Evolutionary conservation across 2,329 filamentous ascomycete genomes (phyloP).

Genomic region (Fusarium sp.): DNA sequence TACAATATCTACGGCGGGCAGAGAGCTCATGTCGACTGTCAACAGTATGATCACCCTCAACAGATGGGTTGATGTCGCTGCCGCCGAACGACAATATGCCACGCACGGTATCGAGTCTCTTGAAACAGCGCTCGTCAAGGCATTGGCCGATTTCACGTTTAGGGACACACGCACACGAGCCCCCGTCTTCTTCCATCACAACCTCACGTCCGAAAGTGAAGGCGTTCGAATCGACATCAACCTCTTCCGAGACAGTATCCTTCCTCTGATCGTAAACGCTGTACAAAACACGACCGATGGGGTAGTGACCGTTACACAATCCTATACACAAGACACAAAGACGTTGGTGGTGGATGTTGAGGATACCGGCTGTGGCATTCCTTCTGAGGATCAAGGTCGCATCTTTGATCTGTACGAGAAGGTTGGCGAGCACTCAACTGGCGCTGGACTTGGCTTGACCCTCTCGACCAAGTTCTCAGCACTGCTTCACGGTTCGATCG

Average conservation of each 20-base stretch:
- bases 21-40: constrained; percentile 55
- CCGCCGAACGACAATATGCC: constrained; percentile 44
- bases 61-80: constrained; percentile 50
- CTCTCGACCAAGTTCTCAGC: constrained; percentile 53
- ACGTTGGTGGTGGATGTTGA: constrained; percentile 52
- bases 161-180: constrained; percentile 16
- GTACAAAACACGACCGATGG: constrained; percentile 53
- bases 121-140: constrained; percentile 24
- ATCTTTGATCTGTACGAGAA: constrained; percentile 58
- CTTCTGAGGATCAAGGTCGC: constrained; percentile 45
- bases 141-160: background rate
- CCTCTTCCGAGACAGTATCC: constrained; percentile 54
- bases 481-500: constrained; percentile 51
- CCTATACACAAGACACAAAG: constrained; percentile 43
- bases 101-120: constrained; percentile 21
- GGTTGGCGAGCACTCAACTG: constrained; percentile 48
- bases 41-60: constrained; percentile 56
- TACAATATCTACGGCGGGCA: constrained; percentile 52
- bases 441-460: constrained; percentile 55
- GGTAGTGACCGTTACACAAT: constrained; percentile 48
- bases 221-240: constrained; percentile 49
- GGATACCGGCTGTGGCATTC: constrained; percentile 55
- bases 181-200: constrained; percentile 30
- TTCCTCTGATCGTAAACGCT: constrained; percentile 54
- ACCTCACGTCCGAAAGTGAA: constrained; percentile 32